Conservation (phyloP, 192 early-diverging fungal genomes). For the Entomortierella beljakovae region DNA sequence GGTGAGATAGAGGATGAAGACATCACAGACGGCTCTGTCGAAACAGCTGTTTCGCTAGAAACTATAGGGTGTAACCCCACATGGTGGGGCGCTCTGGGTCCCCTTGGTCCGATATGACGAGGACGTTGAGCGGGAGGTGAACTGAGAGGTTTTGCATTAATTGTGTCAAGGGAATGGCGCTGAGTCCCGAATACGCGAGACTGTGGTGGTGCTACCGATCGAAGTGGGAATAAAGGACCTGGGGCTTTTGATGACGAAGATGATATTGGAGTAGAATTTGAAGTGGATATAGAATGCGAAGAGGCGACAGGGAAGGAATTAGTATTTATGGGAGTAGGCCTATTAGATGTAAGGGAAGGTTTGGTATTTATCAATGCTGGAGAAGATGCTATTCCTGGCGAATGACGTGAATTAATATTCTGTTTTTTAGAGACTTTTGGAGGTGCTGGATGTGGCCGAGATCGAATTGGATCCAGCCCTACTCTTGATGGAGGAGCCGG, state of each 20-base stretch:
- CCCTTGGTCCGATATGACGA: not conserved
- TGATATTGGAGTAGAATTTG: constrained; percentile 1
- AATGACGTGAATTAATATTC: not conserved
- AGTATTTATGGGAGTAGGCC: not conserved
- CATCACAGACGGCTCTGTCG: not conserved
- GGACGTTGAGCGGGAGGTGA: constrained; percentile 8
- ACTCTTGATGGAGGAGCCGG: not conserved
- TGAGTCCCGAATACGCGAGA: constrained; percentile 39
- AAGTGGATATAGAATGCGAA: not conserved
- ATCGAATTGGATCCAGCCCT: not conserved
- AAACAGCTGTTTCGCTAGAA: not conserved
- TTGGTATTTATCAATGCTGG: not conserved
- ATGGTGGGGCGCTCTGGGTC: constrained; percentile 13
- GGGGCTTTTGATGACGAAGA: not conserved
- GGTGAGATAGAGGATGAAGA: not conserved
- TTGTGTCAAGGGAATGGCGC: constrained; percentile 35
- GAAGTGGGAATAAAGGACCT: constrained; percentile 30
- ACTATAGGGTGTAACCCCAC: not conserved
- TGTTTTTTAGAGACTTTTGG: not conserved
- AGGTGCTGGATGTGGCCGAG: not conserved
- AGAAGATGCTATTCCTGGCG: not conserved
- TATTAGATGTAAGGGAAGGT: not conserved
- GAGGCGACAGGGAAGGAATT: not conserved
- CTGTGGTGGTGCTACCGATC: constrained; percentile 42
- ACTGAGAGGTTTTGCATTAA: constrained; percentile 5